Evolutionary conservation across 1,284 basidiomycete genomes (phyloP).

Genomic region (Malassezia furfur): DNA sequence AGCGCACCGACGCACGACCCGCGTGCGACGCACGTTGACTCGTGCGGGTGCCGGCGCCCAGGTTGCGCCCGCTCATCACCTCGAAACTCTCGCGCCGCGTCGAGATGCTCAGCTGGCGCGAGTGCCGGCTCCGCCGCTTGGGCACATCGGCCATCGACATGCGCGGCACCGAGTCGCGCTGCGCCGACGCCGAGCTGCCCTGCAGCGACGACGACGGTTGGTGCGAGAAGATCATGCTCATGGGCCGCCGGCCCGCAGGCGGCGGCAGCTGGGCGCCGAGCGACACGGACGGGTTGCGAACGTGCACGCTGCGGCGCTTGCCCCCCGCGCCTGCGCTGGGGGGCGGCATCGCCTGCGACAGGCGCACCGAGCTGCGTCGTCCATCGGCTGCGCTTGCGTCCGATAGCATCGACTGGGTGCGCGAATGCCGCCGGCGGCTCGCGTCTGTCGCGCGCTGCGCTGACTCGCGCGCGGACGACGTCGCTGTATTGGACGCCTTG

Average conservation of each 20-base stretch:
- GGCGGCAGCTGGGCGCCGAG: not conserved
- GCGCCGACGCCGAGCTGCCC: not conserved
- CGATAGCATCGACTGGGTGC: not conserved
- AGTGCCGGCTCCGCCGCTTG: slow-evolving; percentile 9
- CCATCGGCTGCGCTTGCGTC: not conserved
- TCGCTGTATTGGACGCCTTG: not conserved
- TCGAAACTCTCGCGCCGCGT: slow-evolving; percentile 14
- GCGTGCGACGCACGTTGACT: not conserved
- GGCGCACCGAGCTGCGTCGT: not conserved
- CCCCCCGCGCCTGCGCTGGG: not conserved
- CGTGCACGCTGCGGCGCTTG: not conserved
- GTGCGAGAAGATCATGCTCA: not conserved
- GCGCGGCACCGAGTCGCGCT: not conserved
- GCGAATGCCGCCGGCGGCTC: slow-evolving; percentile 9
- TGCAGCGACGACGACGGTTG: not conserved
- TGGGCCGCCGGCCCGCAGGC: not conserved
- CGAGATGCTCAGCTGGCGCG: slow-evolving; percentile 14
- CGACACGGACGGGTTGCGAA: slow-evolving; percentile 1
- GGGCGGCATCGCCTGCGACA: not conserved
- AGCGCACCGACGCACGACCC: slow-evolving; percentile 3
- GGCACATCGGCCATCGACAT: not conserved
- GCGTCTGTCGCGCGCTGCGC: slow-evolving; percentile 12
- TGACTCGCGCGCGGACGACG: slow-evolving; percentile 10
- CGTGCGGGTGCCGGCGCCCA: not conserved
- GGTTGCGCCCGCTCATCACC: slow-evolving; percentile 12